Evolutionary conservation across 164 flowering plant species (phyloP).

Genomic region (Vitis riparia): DNA sequence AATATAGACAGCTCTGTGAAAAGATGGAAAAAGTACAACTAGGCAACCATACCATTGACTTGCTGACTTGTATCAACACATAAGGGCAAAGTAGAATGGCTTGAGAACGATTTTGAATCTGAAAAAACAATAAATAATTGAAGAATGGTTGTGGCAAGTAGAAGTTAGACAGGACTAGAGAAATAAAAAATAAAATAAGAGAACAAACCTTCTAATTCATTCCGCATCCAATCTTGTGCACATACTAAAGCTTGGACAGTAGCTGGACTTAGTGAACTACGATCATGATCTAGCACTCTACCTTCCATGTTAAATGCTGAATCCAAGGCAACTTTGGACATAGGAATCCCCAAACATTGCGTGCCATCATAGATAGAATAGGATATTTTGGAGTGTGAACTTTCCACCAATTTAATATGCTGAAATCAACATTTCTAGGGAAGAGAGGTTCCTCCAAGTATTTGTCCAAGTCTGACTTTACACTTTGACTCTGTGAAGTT

Average conservation of each 20-base stretch:
- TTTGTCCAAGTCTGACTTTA: constrained; percentile 41
- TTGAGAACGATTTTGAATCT: background rate
- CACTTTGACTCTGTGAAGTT: constrained; percentile 28
- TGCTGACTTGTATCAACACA: background rate
- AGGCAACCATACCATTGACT: background rate
- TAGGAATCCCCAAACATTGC: constrained; percentile 43
- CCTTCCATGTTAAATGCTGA: constrained; percentile 27
- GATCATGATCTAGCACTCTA: constrained; percentile 25
- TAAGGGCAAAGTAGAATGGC: constrained; percentile 1
- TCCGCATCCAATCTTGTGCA: constrained; percentile 39
- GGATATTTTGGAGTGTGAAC: constrained; percentile 46
- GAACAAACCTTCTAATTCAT: constrained; percentile 25
- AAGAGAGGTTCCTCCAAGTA: constrained; percentile 53
- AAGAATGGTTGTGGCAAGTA: background rate
- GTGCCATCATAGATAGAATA: constrained; percentile 48
- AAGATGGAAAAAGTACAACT: background rate
- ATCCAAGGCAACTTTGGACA: constrained; percentile 32
- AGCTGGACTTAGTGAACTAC: constrained; percentile 29
- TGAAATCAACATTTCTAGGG: constrained; percentile 40
- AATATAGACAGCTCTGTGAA: background rate
- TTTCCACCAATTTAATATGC: constrained; percentile 49
- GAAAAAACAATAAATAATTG: background rate
- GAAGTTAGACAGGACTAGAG: background rate
- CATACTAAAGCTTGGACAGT: constrained; percentile 45
- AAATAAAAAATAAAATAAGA: background rate